Evolutionary conservation across 768 basidiomycete genomes (phyloP), one percentile per base, ranked within the genome.

Genomic region (Mycena maculata): DNA sequence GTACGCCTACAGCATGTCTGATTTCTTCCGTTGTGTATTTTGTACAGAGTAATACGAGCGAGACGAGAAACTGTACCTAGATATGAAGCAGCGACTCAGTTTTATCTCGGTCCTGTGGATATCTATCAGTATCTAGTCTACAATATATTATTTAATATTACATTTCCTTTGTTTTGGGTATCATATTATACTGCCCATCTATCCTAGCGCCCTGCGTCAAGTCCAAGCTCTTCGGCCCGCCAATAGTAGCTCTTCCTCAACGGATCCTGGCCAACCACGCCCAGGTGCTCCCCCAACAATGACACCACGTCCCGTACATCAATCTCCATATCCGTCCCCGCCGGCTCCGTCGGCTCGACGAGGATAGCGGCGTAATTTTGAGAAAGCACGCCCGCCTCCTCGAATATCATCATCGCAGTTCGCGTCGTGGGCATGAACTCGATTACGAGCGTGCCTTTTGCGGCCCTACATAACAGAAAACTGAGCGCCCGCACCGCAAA

Each of bases 371-470:
- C 69, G 28, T 70, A 70, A 0, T 31, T 67, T 23, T 70, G 65
- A 20, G 65, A 70, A 30, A 70, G 61, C 22, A 67, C 5, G 1
- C 65, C 63, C 25, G 65, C 69, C 53, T 70, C 69, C 47, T 70
- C 69, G 44, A 41, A 63, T 3, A 59, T 70, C 69, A 70, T 70
- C 57, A 63, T 38, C 4, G 69, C 65, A 5, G 42, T 48, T 22
- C 69, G 27, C 10, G 53, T 64, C 28, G 50, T 47, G 0, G 69
- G 64, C 65, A 67, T 66, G 10, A 70, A 47, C 47, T 70, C 69
- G 5, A 70, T 11, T 8, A 70, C 53, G 20, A 70, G 27, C 7
- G 41, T 70, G 22, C 41, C 57, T 50, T 31, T 54, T 12, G 31
- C 44, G 7, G 69, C 69, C 69, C 68, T 66, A 28, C 2, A 22